These are phyloP conservation scores for Backusella sp. DNA, from an alignment of 192 early-diverging fungal genomes.

Conservation along the genomic window DNA sequence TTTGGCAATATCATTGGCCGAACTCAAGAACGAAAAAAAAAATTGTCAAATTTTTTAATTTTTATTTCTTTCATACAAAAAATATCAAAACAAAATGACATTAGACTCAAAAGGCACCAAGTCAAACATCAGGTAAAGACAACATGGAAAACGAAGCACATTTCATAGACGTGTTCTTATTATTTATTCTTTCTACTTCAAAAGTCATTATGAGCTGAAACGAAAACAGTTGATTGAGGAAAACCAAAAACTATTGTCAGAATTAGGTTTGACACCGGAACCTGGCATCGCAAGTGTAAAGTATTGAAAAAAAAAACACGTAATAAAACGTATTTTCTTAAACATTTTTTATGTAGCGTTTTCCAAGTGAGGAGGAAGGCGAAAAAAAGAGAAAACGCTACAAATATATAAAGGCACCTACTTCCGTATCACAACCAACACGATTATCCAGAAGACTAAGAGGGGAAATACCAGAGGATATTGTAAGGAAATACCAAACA, in stretches of 20 bases:
- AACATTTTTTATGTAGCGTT: neutral
- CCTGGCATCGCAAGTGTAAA: neutral
- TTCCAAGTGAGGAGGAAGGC: neutral
- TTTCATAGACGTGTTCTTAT: too few species aligned
- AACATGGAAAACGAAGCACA: neutral
- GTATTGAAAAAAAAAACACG: neutral
- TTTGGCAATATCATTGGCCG: too few species aligned
- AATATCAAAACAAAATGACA: neutral
- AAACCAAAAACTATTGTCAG: conserved; percentile 41
- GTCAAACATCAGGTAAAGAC: neutral
- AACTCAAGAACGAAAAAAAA: too few species aligned
- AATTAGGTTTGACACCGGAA: conserved; percentile 33
- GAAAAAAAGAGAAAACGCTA: neutral
- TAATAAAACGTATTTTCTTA: neutral
- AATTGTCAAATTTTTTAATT: too few species aligned
- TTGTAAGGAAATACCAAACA: conserved; percentile 16
- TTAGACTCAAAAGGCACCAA: neutral
- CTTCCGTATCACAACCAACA: neutral
- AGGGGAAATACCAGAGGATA: conserved; percentile 30
- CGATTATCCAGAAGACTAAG: conserved; percentile 25
- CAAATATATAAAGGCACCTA: neutral
- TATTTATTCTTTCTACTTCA: neutral
- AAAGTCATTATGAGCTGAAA: conserved; percentile 41
- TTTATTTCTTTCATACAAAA: neutral
- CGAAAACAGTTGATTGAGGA: conserved; percentile 42